Evolutionary conservation across 805 yeast genomes (phyloP), one percentile per base, ranked within the genome.

Genomic region (Candida gorgasii): DNA sequence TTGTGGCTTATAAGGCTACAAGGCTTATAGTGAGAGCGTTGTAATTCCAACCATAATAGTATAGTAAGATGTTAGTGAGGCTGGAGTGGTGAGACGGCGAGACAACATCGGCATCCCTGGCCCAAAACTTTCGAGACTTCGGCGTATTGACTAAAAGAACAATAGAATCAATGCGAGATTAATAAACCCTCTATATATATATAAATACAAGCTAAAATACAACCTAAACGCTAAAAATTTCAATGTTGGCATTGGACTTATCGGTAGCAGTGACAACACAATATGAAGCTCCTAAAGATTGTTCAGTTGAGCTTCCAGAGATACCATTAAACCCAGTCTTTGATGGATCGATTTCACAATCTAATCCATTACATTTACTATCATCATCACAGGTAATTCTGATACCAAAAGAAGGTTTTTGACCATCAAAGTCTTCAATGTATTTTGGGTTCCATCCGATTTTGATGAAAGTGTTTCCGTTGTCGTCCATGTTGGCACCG

Each of bases 401-500:
- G 50, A 89, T 57, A 54, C 96, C 96, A 52, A 80, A 87, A 22
- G 58, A 59, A 34, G 95, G 96, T 48, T 63, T 68, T 3, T 63
- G 63, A 53, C 72, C 63, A 48, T 71, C 68, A 69, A 82, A 85
- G 39, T 71, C 72, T 49, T 84, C 92, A 53, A 86, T 62, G 63
- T 87, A 86, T 43, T 84, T 76, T 12, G 97, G 96, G 63, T 89
- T 89, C 95, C 95, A 88, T 35, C 92, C 96, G 59, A 89, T 78
- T 66, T 87, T 89, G 50, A 86, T 87, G 60, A 52, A 89, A 3
- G 96, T 89, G 60, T 78, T 77, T 23, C 87, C 84, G 45, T 57
- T 65, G 47, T 62, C 64, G 61, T 87, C 95, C 73, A 79, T 79
- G 70, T 89, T 89, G 47, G 90, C 88, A 50, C 97, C 97, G 12